Conservation (phyloP, 1,284 basidiomycete species). For the Vanrija sp. region DNA sequence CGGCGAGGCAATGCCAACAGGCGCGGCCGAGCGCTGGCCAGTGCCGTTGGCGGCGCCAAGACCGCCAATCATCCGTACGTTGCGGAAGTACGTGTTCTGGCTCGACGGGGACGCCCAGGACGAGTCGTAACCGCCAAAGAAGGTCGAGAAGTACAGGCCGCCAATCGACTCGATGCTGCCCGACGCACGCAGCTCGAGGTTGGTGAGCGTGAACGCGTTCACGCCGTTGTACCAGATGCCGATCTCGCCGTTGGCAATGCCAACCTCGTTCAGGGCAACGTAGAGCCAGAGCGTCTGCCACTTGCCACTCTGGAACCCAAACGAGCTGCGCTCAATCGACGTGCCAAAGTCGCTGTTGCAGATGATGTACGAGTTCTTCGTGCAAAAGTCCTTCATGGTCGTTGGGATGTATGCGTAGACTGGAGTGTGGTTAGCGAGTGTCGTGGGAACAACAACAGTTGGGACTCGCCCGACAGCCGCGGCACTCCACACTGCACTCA, state of each 20-base stretch:
- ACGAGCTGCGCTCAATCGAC: slow-evolving; percentile 45
- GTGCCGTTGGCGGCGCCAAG: slow-evolving; percentile 28
- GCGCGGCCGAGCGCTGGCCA: slow-evolving; percentile 6
- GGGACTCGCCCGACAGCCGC: too few species aligned
- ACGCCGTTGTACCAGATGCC: slow-evolving; percentile 47
- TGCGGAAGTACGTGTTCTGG: slow-evolving; percentile 45
- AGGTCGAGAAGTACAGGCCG: slow-evolving; percentile 49
- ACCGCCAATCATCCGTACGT: slow-evolving; percentile 39
- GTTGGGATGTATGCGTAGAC: slow-evolving; percentile 51
- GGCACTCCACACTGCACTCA: slow-evolving; percentile 1
- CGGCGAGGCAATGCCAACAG: not conserved
- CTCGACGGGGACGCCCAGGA: slow-evolving; percentile 42
- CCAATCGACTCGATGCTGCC: slow-evolving; percentile 29
- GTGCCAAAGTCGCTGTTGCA: slow-evolving; percentile 50
- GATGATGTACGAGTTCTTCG: slow-evolving; percentile 24
- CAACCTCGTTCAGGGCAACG: slow-evolving; percentile 44
- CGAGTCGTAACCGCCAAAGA: slow-evolving; percentile 49
- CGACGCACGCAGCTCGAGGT: slow-evolving; percentile 43
- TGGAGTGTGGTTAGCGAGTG: slow-evolving; percentile 6
- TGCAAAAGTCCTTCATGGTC: slow-evolving; percentile 31
- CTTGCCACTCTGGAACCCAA: slow-evolving; percentile 39
- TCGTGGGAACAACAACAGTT: too few species aligned
- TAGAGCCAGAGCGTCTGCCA: slow-evolving; percentile 47
- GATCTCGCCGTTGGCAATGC: slow-evolving; percentile 38
- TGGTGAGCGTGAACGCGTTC: slow-evolving; percentile 35